These are phyloP conservation scores for Trichoderma koningiopsis DNA, from an alignment of 2,329 filamentous ascomycete genomes.

Conservation along the genomic window DNA sequence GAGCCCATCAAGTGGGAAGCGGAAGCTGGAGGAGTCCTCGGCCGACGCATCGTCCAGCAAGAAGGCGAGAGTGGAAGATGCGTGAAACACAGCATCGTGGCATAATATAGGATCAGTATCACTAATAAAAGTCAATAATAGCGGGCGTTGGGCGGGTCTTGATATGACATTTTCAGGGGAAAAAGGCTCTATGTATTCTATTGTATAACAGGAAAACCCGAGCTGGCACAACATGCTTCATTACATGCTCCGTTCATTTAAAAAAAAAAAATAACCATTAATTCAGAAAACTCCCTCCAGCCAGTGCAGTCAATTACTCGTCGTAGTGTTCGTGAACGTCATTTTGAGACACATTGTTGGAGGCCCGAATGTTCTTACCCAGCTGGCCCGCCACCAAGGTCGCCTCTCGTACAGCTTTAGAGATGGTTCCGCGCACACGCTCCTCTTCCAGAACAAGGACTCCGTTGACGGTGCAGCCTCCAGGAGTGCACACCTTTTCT, in stretches of 20 bases:
- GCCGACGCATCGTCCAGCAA: conserved; percentile 42
- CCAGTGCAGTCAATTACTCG: neutral
- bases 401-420: conserved; percentile 70
- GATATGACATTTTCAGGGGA: conserved; percentile 7
- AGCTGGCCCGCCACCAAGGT: conserved; percentile 70
- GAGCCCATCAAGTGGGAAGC: conserved; percentile 44
- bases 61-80: conserved; percentile 48
- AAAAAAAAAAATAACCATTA: neutral
- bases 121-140: conserved; percentile 3
- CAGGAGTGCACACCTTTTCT: conserved; percentile 77
- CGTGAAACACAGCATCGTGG: conserved; percentile 26
- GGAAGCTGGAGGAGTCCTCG: conserved; percentile 45
- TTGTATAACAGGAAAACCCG: conserved; percentile 19
- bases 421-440: conserved; percentile 65
- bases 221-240: conserved; percentile 15
- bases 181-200: conserved; percentile 25
- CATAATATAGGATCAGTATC: conserved; percentile 7
- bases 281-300: neutral
- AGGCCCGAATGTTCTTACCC: conserved; percentile 42
- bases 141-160: conserved; percentile 14
- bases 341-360: conserved; percentile 41
- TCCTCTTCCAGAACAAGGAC: conserved; percentile 74
- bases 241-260: conserved; percentile 10
- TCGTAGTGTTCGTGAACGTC: conserved; percentile 22
- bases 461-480: conserved; percentile 76